These are phyloP conservation scores for Platismatia glauca DNA, from an alignment of 495 filamentous ascomycete genomes.

Conservation along the genomic window DNA sequence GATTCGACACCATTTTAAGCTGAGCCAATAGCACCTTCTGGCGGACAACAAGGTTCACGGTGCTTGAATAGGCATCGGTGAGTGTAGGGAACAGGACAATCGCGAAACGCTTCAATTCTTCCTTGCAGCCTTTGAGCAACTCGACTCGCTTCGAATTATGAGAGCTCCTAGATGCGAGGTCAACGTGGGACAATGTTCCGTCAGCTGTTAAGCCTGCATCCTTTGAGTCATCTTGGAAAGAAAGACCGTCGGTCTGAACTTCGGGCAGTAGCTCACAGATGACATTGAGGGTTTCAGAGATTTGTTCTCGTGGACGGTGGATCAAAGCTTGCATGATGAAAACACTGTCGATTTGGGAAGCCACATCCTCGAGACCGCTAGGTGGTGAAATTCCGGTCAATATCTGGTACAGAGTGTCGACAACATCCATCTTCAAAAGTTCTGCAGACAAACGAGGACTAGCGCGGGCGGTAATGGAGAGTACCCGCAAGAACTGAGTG, in stretches of 20 bases:
- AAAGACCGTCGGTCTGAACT: slow-evolving; percentile 43
- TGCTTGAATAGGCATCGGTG: slow-evolving; percentile 96
- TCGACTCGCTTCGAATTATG: slow-evolving; percentile 69
- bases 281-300: slow-evolving; percentile 94
- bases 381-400: slow-evolving; percentile 93
- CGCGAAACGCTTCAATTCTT: slow-evolving; percentile 83
- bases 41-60: slow-evolving; percentile 94
- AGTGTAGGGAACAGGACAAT: slow-evolving; percentile 93
- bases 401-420: slow-evolving; percentile 97
- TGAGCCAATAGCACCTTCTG: slow-evolving; percentile 93
- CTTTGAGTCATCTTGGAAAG: slow-evolving; percentile 43
- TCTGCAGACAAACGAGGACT: slow-evolving; percentile 83
- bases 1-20: slow-evolving; percentile 95
- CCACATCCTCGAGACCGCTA: slow-evolving; percentile 64
- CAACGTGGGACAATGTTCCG: slow-evolving; percentile 31
- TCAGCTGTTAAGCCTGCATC: slow-evolving; percentile 40
- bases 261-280: slow-evolving; percentile 90
- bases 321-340: slow-evolving; percentile 98
- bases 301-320: slow-evolving; percentile 90
- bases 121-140: slow-evolving; percentile 68
- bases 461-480: slow-evolving; percentile 78
- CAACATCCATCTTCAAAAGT: slow-evolving; percentile 91
- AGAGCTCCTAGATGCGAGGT: slow-evolving; percentile 45
- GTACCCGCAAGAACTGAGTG: slow-evolving; percentile 86
- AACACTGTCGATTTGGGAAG: slow-evolving; percentile 89